phyloP scores from a whole-genome alignment of 2,329 filamentous ascomycete genomes.

The Fusarium zealandicum region DNA sequence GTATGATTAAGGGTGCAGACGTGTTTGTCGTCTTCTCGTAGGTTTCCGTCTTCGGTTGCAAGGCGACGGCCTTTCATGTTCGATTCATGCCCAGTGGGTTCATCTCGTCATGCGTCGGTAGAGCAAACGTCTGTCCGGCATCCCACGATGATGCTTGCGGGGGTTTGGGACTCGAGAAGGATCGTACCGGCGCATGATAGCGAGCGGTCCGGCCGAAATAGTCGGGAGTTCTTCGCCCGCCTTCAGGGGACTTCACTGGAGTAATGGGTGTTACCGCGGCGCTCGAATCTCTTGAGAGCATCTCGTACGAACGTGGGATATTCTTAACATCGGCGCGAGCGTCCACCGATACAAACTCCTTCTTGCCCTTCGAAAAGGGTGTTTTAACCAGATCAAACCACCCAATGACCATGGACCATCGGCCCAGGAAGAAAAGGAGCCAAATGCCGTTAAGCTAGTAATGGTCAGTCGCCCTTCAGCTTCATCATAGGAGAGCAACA shows the following conservation, averaged over 20 bases:
- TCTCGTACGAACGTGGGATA: conserved; percentile 78
- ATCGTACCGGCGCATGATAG: conserved; percentile 62
- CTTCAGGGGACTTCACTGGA: conserved; percentile 47
- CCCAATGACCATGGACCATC: conserved; percentile 83
- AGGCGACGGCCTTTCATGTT: conserved; percentile 49
- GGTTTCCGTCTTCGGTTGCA: conserved; percentile 3
- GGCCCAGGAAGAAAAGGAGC: conserved; percentile 80
- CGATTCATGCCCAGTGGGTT: conserved; percentile 66
- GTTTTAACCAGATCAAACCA: conserved; percentile 74
- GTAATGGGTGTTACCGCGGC: conserved; percentile 60
- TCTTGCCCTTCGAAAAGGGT: conserved; percentile 60
- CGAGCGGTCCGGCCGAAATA: conserved; percentile 63
- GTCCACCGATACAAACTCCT: conserved; percentile 90
- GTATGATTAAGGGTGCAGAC: conserved; percentile 21
- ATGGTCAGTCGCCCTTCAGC: conserved; percentile 14
- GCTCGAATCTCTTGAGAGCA: conserved; percentile 70
- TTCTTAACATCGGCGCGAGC: conserved; percentile 69
- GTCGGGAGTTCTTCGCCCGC: conserved; percentile 59
- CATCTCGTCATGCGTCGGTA: conserved; percentile 50
- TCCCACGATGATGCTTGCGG: conserved; percentile 55
- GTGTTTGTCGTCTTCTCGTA: conserved; percentile 15
- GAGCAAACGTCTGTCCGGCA: conserved; percentile 50
- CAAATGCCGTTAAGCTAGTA: conserved; percentile 81
- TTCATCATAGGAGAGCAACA: conserved; percentile 45
- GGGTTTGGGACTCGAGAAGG: conserved; percentile 63